Percentiles rank a stretch among this genome's conserved stretches.
Evolutionary conservation across 176 grass and related monocot genomes (phyloP).

Genomic region (Oryza coarctata): DNA sequence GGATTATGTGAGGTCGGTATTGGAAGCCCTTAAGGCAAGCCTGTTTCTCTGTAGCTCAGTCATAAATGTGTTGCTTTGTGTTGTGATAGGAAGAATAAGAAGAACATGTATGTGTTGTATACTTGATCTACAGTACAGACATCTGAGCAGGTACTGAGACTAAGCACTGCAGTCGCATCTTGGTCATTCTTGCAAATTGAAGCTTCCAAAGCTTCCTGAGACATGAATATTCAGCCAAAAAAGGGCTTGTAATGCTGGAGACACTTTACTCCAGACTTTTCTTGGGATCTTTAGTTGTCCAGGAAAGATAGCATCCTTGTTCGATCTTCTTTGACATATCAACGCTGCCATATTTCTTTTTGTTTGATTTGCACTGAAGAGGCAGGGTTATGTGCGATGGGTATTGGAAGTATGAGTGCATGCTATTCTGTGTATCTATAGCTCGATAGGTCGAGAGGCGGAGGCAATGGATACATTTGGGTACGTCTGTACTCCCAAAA

Average conservation of each 20-base stretch:
- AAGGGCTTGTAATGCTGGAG: neutral
- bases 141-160: neutral
- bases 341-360: neutral
- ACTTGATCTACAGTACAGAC: neutral
- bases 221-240: neutral
- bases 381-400: neutral
- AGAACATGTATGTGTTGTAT: neutral
- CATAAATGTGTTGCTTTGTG: neutral
- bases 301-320: constrained; percentile 1
- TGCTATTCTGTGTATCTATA: neutral
- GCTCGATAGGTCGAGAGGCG: too few species aligned
- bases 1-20: neutral
- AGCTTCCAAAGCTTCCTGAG: neutral
- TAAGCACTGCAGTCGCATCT: neutral
- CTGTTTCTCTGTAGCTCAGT: neutral
- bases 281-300: neutral
- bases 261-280: neutral
- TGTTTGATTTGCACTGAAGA: neutral
- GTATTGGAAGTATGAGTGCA: too few species aligned
- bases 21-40: neutral
- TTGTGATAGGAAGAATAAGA: neutral
- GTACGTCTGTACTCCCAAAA: too few species aligned
- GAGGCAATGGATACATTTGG: too few species aligned
- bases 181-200: neutral
- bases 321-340: constrained; percentile 6